A percentile compares a stretch with the other conserved stretches of the same genome.
Evolutionary conservation across 1,284 basidiomycete species (phyloP).

Genomic region (Athelia psychrophila): DNA sequence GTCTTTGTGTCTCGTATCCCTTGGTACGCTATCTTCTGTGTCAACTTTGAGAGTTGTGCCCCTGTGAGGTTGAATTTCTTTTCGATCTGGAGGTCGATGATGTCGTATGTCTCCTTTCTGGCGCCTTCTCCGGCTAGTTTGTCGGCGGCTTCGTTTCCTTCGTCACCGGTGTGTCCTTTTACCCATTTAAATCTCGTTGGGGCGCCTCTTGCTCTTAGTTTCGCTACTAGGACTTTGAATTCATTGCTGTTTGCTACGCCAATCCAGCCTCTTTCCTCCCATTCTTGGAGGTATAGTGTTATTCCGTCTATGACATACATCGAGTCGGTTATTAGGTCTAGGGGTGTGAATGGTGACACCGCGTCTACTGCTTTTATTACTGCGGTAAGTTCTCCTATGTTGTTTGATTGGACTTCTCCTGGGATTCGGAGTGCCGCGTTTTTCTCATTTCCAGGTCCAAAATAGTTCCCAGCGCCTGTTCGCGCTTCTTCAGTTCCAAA

Average conservation of each 20-base stretch:
- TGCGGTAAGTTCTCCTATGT: conserved; percentile 17
- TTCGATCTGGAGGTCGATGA: conserved; percentile 6
- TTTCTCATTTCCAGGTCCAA: conserved; percentile 5
- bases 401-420: conserved; percentile 15
- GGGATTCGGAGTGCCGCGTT: conserved; percentile 13
- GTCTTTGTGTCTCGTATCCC: conserved; percentile 5
- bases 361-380: conserved; percentile 10
- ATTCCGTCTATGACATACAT: conserved; percentile 14
- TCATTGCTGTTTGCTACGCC: conserved; percentile 4
- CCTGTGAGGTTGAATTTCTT: conserved; percentile 13
- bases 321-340: conserved; percentile 16
- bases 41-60: conserved; percentile 17
- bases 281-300: conserved; percentile 10
- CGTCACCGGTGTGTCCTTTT: conserved; percentile 15
- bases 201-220: conserved; percentile 5
- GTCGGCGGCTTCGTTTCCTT: conserved; percentile 20
- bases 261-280: conserved; percentile 18
- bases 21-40: conserved; percentile 15
- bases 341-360: not conserved
- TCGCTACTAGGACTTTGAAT: conserved; percentile 5
- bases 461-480: conserved; percentile 21
- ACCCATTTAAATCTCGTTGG: conserved; percentile 14
- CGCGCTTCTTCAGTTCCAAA: conserved; percentile 13
- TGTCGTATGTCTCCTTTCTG: conserved; percentile 5
- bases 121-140: conserved; percentile 12